These are phyloP conservation scores for Nissolia schottii DNA, from an alignment of 306 rosid genomes.

Conservation along the genomic window DNA sequence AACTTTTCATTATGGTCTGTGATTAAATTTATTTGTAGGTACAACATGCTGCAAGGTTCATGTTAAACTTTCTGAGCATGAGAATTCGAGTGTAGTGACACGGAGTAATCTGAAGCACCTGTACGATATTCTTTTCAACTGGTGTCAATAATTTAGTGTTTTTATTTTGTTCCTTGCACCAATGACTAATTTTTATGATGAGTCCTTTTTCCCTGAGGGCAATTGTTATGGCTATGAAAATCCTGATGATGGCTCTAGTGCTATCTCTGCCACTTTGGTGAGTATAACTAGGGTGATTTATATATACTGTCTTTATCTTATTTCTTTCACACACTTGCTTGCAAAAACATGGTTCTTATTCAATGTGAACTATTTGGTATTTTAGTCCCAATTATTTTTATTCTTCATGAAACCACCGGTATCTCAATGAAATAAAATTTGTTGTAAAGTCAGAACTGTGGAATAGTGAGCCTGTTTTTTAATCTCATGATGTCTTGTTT, in stretches of 20 bases:
- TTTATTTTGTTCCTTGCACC: not conserved
- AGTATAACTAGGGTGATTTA: too few species aligned
- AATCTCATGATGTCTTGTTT: not conserved
- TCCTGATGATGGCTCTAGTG: too few species aligned
- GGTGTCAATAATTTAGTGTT: not conserved
- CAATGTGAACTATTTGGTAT: too few species aligned
- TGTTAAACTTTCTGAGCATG: slow-evolving; percentile 66
- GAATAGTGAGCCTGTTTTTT: too few species aligned
- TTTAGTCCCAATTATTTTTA: too few species aligned
- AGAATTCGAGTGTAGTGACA: slow-evolving; percentile 60
- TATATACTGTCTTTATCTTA: too few species aligned
- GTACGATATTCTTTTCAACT: slow-evolving; percentile 49
- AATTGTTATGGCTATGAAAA: not conserved
- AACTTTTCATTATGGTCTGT: slow-evolving; percentile 7
- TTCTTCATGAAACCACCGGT: too few species aligned
- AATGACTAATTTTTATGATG: not conserved
- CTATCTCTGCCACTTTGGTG: too few species aligned
- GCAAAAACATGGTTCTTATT: too few species aligned
- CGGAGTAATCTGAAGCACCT: slow-evolving; percentile 75
- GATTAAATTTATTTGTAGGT: slow-evolving; percentile 42
- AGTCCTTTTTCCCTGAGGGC: slow-evolving; percentile 12
- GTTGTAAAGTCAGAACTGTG: too few species aligned
- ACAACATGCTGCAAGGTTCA: slow-evolving; percentile 73
- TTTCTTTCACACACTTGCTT: too few species aligned
- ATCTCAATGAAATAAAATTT: too few species aligned